Evolutionary conservation across 305 asterid species (phyloP).

Genomic region (Coffea humblotiana): DNA sequence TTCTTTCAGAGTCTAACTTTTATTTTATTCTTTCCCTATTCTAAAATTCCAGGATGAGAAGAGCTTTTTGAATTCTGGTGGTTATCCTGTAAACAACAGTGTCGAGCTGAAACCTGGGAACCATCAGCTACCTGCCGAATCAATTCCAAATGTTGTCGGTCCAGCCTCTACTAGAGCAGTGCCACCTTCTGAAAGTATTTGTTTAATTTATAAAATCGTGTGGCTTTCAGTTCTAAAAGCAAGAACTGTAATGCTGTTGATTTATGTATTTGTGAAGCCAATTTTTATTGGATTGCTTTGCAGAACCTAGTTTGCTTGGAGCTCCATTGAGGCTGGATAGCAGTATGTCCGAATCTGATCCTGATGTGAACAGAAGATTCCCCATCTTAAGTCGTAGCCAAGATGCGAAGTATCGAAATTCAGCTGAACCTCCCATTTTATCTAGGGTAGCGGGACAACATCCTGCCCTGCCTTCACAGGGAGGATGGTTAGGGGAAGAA

Average conservation of each 20-base stretch:
- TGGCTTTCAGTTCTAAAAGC: constrained; percentile 15
- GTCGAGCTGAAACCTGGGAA: constrained; percentile 57
- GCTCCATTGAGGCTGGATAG: constrained; percentile 71
- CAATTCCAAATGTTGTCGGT: constrained; percentile 47
- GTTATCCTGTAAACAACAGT: constrained; percentile 43
- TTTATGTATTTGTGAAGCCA: background rate
- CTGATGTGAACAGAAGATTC: constrained; percentile 36
- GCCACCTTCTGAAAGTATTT: constrained; percentile 73
- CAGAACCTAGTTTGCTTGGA: constrained; percentile 88
- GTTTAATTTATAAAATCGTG: constrained; percentile 12
- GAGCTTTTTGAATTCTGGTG: constrained; percentile 37
- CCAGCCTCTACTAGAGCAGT: constrained; percentile 48
- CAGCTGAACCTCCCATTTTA: constrained; percentile 59
- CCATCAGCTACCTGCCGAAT: constrained; percentile 46
- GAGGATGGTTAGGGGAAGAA: constrained; percentile 68
- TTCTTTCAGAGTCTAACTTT: background rate
- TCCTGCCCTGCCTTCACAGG: constrained; percentile 48
- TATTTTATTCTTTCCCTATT: background rate
- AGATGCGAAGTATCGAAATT: constrained; percentile 43
- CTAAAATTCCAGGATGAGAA: constrained; percentile 60
- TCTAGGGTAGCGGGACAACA: constrained; percentile 63
- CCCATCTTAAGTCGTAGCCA: constrained; percentile 30
- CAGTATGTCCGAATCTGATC: constrained; percentile 38
- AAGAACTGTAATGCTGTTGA: background rate
- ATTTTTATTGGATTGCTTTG: constrained; percentile 18